A percentile compares a stretch with the other conserved stretches of the same genome.
Evolutionary conservation across 2,329 filamentous ascomycete genomes (phyloP).

Genomic region (Exophiala alcalophila): DNA sequence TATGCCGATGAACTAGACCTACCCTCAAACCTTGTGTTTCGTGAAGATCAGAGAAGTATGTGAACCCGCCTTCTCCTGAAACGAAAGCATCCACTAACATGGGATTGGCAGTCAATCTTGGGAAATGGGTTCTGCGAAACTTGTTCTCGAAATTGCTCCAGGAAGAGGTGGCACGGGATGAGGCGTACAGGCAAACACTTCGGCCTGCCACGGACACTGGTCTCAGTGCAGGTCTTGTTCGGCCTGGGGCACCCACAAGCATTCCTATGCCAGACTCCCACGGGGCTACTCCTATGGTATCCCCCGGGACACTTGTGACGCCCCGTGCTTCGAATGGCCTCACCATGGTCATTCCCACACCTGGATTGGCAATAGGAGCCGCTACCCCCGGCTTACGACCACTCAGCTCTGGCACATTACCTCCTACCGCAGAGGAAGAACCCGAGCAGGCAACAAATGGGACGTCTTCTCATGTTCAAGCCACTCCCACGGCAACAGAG

Average conservation of each 20-base stretch:
- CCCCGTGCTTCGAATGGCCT: constrained; percentile 62
- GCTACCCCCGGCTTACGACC: constrained; percentile 59
- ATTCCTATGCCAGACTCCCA: constrained; percentile 23
- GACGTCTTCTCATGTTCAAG: constrained; percentile 47
- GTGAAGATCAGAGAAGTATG: constrained; percentile 90
- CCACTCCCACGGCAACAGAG: constrained; percentile 56
- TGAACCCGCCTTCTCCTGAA: constrained; percentile 9
- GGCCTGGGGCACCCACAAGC: constrained; percentile 27
- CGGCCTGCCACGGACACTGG: constrained; percentile 57
- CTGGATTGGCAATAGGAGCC: constrained; percentile 73
- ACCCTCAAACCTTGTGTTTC: constrained; percentile 72
- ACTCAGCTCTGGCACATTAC: constrained; percentile 31
- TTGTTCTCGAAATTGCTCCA: constrained; percentile 86
- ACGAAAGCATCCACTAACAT: constrained; percentile 21
- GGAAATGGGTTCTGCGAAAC: constrained; percentile 93
- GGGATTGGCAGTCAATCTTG: constrained; percentile 72
- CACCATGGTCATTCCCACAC: constrained; percentile 63
- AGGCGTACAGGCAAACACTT: constrained; percentile 66
- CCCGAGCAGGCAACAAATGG: constrained; percentile 34
- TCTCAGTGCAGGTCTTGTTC: constrained; percentile 37
- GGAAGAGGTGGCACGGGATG: constrained; percentile 82
- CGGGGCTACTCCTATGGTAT: constrained; percentile 17
- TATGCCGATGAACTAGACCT: constrained; percentile 86
- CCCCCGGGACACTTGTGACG: constrained; percentile 43
- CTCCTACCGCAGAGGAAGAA: constrained; percentile 33